Evolutionary conservation across 1,284 basidiomycete species (phyloP).

Genomic region (Inonotus obliquus): DNA sequence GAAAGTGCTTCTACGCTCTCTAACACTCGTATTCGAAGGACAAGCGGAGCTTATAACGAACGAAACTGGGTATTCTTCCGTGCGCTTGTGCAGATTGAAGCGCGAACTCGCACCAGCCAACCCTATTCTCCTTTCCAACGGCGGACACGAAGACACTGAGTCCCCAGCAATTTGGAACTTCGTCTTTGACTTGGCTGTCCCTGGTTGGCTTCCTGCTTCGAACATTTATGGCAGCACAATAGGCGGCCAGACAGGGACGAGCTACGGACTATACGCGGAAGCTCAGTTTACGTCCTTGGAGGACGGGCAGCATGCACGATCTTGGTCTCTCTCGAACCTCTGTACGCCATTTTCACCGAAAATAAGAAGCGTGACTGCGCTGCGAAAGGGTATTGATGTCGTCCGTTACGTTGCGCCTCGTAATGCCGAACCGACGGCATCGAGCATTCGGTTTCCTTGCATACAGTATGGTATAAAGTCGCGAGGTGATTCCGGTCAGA

Average conservation of each 20-base stretch:
- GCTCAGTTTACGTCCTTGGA: conserved; percentile 50
- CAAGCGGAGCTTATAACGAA: conserved; percentile 62
- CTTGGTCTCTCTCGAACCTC: conserved; percentile 42
- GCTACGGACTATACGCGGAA: conserved; percentile 63
- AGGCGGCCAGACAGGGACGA: conserved; percentile 44
- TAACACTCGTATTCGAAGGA: conserved; percentile 70
- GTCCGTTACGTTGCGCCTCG: conserved; percentile 43
- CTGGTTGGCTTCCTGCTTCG: conserved; percentile 72
- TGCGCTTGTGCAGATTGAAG: conserved; percentile 62
- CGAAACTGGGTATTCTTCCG: conserved; percentile 52
- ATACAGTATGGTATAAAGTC: conserved; percentile 41
- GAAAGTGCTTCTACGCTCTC: conserved; percentile 56
- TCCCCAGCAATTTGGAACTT: conserved; percentile 62
- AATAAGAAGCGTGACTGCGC: conserved; percentile 32
- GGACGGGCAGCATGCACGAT: conserved; percentile 30
- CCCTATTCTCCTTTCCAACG: conserved; percentile 57
- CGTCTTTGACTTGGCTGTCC: conserved; percentile 65
- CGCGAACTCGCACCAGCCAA: conserved; percentile 51
- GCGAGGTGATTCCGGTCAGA: conserved; percentile 21
- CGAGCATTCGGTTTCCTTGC: conserved; percentile 21
- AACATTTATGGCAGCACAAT: conserved; percentile 40
- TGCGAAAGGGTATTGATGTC: conserved; percentile 35
- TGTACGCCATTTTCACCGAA: conserved; percentile 43
- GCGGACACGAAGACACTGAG: conserved; percentile 35
- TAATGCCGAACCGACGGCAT: conserved; percentile 7